Evolutionary conservation across 2,329 filamentous ascomycete genomes (phyloP).

Genomic region (Bipolaris bicolor): DNA sequence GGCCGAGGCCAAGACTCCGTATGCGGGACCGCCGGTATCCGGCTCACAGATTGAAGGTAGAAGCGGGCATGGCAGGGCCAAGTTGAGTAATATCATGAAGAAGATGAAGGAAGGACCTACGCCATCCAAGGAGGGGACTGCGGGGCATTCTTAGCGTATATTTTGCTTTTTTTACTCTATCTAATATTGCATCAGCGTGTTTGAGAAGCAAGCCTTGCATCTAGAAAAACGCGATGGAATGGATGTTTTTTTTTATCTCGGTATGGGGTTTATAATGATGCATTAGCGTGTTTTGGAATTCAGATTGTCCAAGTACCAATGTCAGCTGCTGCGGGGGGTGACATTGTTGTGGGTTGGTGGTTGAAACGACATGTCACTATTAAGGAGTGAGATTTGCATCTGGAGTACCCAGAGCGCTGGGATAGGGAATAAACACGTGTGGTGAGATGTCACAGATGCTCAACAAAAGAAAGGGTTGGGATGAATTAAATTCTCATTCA

Average conservation of each 20-base stretch:
- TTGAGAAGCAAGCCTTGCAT: neutral
- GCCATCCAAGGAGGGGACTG: constrained; percentile 17
- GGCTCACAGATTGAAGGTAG: constrained; percentile 33
- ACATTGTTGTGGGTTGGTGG: neutral
- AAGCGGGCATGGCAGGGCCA: constrained; percentile 26
- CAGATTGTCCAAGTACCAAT: too few relatives aligned
- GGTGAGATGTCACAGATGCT: neutral
- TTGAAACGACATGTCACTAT: too few relatives aligned
- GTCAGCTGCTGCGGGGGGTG: too few relatives aligned
- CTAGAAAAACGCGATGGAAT: too few relatives aligned
- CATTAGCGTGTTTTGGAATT: neutral
- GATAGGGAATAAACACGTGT: neutral
- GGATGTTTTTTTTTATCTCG: neutral
- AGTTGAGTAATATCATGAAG: constrained; percentile 42
- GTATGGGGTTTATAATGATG: neutral
- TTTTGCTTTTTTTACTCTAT: neutral
- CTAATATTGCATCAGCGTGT: neutral
- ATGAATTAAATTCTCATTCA: neutral
- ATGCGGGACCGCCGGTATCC: constrained; percentile 29
- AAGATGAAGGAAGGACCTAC: constrained; percentile 43
- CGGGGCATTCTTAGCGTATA: neutral
- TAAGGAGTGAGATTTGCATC: too few relatives aligned
- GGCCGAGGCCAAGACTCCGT: constrained; percentile 19
- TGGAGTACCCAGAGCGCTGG: too few relatives aligned
- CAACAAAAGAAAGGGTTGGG: neutral